Conservation (phyloP, 1,139 yeast genomes). For the Pichia sp. region DNA sequence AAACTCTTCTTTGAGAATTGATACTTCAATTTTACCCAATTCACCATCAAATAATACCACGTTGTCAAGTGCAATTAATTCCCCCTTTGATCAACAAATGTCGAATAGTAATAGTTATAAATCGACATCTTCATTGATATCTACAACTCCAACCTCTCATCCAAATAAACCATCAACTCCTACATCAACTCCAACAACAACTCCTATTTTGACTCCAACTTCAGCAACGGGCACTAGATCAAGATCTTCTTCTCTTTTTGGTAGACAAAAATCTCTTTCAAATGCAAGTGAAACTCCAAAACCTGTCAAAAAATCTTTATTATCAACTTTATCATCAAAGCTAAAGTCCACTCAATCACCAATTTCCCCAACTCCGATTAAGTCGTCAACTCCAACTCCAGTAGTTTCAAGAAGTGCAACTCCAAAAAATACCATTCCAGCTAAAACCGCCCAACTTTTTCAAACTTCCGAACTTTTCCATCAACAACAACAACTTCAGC, state of each 20-base stretch:
- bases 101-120: neutral
- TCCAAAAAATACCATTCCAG: neutral
- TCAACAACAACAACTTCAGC: constrained; percentile 1
- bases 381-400: neutral
- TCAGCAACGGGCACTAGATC: constrained; percentile 12
- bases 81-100: neutral
- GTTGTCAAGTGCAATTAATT: neutral
- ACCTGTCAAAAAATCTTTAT: constrained; percentile 28
- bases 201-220: neutral
- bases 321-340: constrained; percentile 42
- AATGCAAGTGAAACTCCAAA: constrained; percentile 7
- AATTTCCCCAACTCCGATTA: neutral
- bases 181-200: neutral
- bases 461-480: neutral
- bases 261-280: constrained; percentile 8
- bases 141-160: neutral
- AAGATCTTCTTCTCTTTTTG: constrained; percentile 17
- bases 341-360: constrained; percentile 29
- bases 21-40: constrained; percentile 9
- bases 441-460: neutral
- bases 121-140: neutral
- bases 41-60: constrained; percentile 8
- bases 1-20: constrained; percentile 5
- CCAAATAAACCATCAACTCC: neutral
- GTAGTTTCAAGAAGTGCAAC: neutral